Conservation (phyloP, 495 filamentous ascomycete species). For the Aspergillus campestris region DNA sequence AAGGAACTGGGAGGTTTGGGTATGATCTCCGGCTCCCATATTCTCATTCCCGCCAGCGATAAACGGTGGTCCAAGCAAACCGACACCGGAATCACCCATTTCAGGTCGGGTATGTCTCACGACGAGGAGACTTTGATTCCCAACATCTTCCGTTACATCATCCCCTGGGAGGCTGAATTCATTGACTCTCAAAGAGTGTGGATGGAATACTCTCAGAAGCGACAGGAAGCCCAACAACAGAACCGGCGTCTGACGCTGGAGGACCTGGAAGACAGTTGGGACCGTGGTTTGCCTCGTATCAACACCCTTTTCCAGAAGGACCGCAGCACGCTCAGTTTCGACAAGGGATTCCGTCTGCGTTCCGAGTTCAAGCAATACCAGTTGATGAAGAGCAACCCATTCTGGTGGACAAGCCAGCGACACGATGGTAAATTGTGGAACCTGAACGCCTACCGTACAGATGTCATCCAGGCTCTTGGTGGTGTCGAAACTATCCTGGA, state of each 20-base stretch:
- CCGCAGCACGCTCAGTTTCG: conserved; percentile 92
- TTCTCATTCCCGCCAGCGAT: conserved; percentile 95
- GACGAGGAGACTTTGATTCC: conserved; percentile 97
- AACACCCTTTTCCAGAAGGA: conserved; percentile 99
- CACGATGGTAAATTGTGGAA: conserved; percentile 99
- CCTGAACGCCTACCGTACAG: conserved; percentile 92
- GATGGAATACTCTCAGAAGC: conserved; percentile 99
- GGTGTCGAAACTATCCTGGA: conserved; percentile 99
- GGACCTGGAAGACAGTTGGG: conserved; percentile 98
- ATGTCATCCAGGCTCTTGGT: conserved; percentile 96
- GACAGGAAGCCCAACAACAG: conserved; percentile 93
- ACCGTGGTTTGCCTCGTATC: conserved; percentile 94
- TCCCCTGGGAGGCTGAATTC: conserved; percentile 98
- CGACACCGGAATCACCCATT: conserved; percentile 94
- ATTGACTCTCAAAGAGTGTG: conserved; percentile 98
- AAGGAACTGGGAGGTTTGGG: conserved; percentile 97
- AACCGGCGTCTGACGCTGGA: conserved; percentile 92
- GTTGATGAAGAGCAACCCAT: conserved; percentile 98
- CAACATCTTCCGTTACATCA: conserved; percentile 99
- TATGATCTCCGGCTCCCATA: conserved; percentile 99
- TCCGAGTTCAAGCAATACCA: conserved; percentile 99
- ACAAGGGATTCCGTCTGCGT: conserved; percentile 94
- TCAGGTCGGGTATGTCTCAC: conserved; percentile 95
- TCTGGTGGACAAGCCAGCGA: conserved; percentile 98
- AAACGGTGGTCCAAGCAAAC: conserved; percentile 99